Conservation (phyloP, 805 yeast species). For the Sungouiozyma ichnusensis region DNA sequence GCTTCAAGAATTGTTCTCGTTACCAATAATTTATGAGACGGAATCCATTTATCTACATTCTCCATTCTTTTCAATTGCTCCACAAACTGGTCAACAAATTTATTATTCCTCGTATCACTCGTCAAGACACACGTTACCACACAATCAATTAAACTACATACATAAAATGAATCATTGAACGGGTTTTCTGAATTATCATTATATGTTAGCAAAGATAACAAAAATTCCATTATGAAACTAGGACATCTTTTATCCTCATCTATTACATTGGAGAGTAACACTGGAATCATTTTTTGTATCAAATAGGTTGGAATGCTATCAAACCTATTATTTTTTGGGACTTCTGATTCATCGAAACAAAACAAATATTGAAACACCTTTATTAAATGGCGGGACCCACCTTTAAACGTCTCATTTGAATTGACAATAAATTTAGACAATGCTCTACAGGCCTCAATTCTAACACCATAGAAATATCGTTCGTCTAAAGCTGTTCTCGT, state of each 20-base stretch:
- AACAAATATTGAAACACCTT: constrained; percentile 57
- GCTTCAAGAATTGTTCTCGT: constrained; percentile 46
- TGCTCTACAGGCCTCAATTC: constrained; percentile 79
- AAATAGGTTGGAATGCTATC: constrained; percentile 57
- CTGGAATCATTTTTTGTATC: constrained; percentile 58
- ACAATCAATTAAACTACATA: constrained; percentile 46
- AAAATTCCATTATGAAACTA: constrained; percentile 44
- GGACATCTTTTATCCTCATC: constrained; percentile 58
- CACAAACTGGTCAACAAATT: constrained; percentile 31
- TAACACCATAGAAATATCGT: constrained; percentile 79
- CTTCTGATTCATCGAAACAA: constrained; percentile 57
- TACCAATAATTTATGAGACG: constrained; percentile 45
- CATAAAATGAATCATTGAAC: constrained; percentile 62
- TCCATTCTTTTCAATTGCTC: constrained; percentile 65
- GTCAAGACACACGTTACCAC: constrained; percentile 34
- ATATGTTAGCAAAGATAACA: constrained; percentile 64
- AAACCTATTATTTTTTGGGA: constrained; percentile 78
- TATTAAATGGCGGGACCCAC: constrained; percentile 62
- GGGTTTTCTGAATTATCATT: constrained; percentile 78
- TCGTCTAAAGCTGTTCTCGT: constrained; percentile 73
- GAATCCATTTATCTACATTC: constrained; percentile 78
- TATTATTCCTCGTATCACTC: constrained; percentile 32
- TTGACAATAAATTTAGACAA: constrained; percentile 55
- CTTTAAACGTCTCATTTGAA: constrained; percentile 15
- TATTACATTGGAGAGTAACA: constrained; percentile 47